Conservation (phyloP, 108 stramenopile genomes). For the Pseudonitzschia pungens region DNA sequence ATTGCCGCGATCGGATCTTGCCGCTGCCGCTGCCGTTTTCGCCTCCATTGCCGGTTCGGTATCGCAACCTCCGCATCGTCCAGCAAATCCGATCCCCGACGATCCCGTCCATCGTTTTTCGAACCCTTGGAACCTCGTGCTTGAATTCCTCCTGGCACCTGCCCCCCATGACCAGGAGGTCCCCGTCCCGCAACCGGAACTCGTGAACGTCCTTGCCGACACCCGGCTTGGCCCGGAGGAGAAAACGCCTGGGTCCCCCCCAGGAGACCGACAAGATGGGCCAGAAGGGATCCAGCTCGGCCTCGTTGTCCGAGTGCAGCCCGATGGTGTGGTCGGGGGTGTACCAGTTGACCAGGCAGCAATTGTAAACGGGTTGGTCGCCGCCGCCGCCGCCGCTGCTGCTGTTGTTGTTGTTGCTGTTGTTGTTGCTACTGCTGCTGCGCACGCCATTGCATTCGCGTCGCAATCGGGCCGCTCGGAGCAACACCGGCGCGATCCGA, state of each 20-base stretch:
- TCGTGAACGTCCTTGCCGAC: constrained; percentile 11
- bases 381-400: not conserved
- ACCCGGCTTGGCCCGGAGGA: constrained; percentile 28
- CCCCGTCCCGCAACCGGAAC: constrained; percentile 44
- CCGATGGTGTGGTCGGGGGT: constrained; percentile 45
- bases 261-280: constrained; percentile 51
- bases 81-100: constrained; percentile 42
- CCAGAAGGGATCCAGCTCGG: constrained; percentile 17
- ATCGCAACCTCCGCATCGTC: constrained; percentile 44
- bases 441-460: not conserved
- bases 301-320: constrained; percentile 51
- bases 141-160: constrained; percentile 42
- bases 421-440: not conserved
- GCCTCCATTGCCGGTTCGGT: not conserved
- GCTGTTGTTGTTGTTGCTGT: not conserved
- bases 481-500: not conserved
- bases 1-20: not conserved
- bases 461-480: not conserved
- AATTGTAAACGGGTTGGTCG: constrained; percentile 31
- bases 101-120: constrained; percentile 39
- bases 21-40: not conserved
- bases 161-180: constrained; percentile 59
- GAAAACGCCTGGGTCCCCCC: constrained; percentile 56
- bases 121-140: constrained; percentile 50
- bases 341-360: constrained; percentile 61